phyloP scores from a whole-genome alignment of 2,329 filamentous ascomycete species.

The Paecilomyces variotii region DNA sequence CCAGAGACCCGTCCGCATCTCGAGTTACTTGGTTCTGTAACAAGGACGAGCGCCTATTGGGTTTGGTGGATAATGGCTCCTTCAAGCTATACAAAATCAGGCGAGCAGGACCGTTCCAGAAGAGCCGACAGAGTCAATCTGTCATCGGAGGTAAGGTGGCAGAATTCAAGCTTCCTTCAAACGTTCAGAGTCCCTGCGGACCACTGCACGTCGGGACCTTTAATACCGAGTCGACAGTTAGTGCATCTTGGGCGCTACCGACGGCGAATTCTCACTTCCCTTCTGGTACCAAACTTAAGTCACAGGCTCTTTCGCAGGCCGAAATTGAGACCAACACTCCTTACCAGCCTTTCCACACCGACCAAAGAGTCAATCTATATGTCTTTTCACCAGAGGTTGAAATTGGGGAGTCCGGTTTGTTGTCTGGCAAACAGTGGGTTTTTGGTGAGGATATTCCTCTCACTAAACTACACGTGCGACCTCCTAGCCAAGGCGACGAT shows the following conservation, averaged over 20 bases:
- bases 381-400: conserved; percentile 46
- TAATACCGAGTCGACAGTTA: conserved; percentile 34
- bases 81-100: conserved; percentile 39
- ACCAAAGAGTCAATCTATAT: conserved; percentile 71
- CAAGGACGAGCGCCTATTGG: conserved; percentile 35
- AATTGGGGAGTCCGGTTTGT: conserved; percentile 34
- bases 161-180: conserved; percentile 58
- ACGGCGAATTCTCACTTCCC: conserved; percentile 33
- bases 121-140: conserved; percentile 45
- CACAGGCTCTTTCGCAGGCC: conserved; percentile 60
- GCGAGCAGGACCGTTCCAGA: conserved; percentile 41
- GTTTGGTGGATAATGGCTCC: conserved; percentile 37
- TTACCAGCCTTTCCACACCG: conserved; percentile 93
- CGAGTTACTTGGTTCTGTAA: conserved; percentile 40
- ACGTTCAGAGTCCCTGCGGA: conserved; percentile 54
- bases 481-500: conserved; percentile 34
- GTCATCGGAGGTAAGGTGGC: conserved; percentile 51
- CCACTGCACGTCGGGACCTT: conserved; percentile 50
- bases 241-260: conserved; percentile 36
- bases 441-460: conserved; percentile 46
- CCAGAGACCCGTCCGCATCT: conserved; percentile 30
- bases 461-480: conserved; percentile 39
- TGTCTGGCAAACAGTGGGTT: conserved; percentile 38
- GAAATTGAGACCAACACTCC: conserved; percentile 95
- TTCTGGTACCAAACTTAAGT: conserved; percentile 30